Conservation (phyloP, 2,329 filamentous ascomycete species). For the Piedraia hortae region DNA sequence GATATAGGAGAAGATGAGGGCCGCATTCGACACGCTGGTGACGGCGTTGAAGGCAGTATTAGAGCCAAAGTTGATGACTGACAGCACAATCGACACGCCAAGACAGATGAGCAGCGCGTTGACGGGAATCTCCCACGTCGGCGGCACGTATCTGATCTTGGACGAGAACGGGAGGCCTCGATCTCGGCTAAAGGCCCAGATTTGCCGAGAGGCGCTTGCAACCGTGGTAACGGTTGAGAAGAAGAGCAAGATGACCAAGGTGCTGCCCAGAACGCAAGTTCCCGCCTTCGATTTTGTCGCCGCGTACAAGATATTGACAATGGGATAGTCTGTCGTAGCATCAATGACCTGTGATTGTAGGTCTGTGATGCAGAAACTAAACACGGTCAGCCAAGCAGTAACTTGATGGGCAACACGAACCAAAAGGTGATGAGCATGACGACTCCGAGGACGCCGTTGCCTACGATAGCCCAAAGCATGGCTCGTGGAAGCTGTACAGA, state of each 20-base stretch:
- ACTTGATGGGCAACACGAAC: slow-evolving; percentile 5
- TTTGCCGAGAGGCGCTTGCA: slow-evolving; percentile 11
- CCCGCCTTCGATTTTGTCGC: slow-evolving; percentile 9
- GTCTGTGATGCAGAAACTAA: slow-evolving; percentile 10
- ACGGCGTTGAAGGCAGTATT: slow-evolving; percentile 16
- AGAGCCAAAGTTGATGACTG: slow-evolving; percentile 18
- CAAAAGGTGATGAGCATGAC: slow-evolving; percentile 15
- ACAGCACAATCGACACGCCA: slow-evolving; percentile 11
- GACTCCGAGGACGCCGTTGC: slow-evolving; percentile 12
- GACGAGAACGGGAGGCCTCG: slow-evolving; percentile 11
- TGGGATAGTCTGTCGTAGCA: slow-evolving; percentile 7
- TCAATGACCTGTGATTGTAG: slow-evolving; percentile 6
- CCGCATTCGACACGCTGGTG: slow-evolving; percentile 14
- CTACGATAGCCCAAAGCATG: slow-evolving; percentile 17
- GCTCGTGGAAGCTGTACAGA: slow-evolving; percentile 17
- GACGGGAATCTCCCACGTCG: slow-evolving; percentile 10
- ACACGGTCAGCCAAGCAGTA: slow-evolving; percentile 3
- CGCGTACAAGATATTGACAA: slow-evolving; percentile 10
- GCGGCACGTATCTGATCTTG: slow-evolving; percentile 11
- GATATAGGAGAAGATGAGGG: slow-evolving; percentile 12
- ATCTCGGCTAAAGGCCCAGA: slow-evolving; percentile 12
- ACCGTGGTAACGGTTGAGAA: slow-evolving; percentile 13
- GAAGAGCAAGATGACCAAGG: slow-evolving; percentile 11
- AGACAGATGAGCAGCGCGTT: slow-evolving; percentile 11
- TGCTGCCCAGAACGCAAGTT: slow-evolving; percentile 9